Base-by-base conservation (phyloP, 306 rosid species). In the Quercus parvula region DNA sequence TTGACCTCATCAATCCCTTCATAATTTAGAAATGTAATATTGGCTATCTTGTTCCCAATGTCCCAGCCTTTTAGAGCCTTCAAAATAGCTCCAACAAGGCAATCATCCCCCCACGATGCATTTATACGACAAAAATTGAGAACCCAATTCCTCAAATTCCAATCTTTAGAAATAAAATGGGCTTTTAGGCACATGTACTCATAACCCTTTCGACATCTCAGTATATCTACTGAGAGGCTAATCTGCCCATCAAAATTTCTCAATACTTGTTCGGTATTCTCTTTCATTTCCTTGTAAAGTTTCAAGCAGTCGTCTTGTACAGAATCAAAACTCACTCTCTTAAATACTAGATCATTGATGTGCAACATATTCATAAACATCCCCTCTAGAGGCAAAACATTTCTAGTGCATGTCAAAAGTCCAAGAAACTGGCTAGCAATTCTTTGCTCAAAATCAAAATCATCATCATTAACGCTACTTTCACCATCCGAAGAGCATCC, bases 121-220 rank as follows among this genome's bases (percentile, higher is more conserved):
- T 9, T 38, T 61, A 62, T n/a, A 14, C 73, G 22, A 51, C 41
- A 44, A 52, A 27, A 79, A 7, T 35, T 62, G 20, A 79, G 62
- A 8, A 73, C 78, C 74, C 74, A 79, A 4, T 63, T 62, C 51
- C n/a, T 73, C 49, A 18, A 46, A 5, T 31, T 73, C 82, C 82
- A 62, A 63, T 22, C 66, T 22, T 73, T 22, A 38, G 63, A 74
- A 35, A 79, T 73, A 38, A 79, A 79, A 64, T 66, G 64, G 4
- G 71, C 52, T 2, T 73, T 62, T 22, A 79, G 25, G 74, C 67
- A 63, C 17, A 79, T 27, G 55, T 73, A 73, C 7, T 63, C 24
- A 19, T 13, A 38, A 28, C 24, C 56, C 30, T 58, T 12, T 27
- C 25, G 46, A 49, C 15, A 10, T 49, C 54, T 49, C 54, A 49